phyloP scores from a whole-genome alignment of 2,329 filamentous ascomycete species.

The Colletotrichum lindemuthianum region DNA sequence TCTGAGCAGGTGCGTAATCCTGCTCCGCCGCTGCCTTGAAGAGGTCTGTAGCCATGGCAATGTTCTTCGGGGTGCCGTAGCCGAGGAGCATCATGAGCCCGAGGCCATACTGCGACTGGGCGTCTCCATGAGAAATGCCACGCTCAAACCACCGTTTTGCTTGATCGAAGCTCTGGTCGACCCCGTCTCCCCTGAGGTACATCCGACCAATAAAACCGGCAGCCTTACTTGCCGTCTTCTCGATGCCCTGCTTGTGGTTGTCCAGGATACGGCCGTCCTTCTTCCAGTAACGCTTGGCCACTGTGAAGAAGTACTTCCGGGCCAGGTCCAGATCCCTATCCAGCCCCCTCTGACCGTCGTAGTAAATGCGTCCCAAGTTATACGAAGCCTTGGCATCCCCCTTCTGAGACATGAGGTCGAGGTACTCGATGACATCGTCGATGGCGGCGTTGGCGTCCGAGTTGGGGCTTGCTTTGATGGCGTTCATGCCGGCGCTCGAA shows the following conservation, averaged over 20 bases:
- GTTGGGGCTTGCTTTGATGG: constrained; percentile 75
- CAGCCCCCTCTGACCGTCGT: constrained; percentile 83
- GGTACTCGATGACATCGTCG: constrained; percentile 93
- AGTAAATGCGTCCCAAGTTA: constrained; percentile 85
- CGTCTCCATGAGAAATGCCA: constrained; percentile 78
- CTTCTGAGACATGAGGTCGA: constrained; percentile 89
- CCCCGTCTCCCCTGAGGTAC: constrained; percentile 88
- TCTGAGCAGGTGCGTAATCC: constrained; percentile 82
- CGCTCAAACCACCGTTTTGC: constrained; percentile 87
- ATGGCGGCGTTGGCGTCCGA: constrained; percentile 87
- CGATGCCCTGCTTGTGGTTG: constrained; percentile 75
- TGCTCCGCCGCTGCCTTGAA: constrained; percentile 85
- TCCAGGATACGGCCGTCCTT: constrained; percentile 79
- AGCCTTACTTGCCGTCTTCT: constrained; percentile 83
- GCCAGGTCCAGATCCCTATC: constrained; percentile 78
- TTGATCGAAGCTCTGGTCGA: constrained; percentile 79
- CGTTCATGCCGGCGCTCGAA: constrained; percentile 85
- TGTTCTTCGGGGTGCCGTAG: constrained; percentile 73
- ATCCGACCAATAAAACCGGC: constrained; percentile 90
- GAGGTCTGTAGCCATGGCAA: constrained; percentile 76
- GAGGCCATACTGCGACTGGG: constrained; percentile 85
- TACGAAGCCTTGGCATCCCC: constrained; percentile 89
- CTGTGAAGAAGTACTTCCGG: constrained; percentile 81
- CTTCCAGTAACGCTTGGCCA: constrained; percentile 84
- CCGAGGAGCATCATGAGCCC: constrained; percentile 87